Base-by-base conservation (phyloP, 179 eudicot species). In the Heliamphora pulchella region DNA sequence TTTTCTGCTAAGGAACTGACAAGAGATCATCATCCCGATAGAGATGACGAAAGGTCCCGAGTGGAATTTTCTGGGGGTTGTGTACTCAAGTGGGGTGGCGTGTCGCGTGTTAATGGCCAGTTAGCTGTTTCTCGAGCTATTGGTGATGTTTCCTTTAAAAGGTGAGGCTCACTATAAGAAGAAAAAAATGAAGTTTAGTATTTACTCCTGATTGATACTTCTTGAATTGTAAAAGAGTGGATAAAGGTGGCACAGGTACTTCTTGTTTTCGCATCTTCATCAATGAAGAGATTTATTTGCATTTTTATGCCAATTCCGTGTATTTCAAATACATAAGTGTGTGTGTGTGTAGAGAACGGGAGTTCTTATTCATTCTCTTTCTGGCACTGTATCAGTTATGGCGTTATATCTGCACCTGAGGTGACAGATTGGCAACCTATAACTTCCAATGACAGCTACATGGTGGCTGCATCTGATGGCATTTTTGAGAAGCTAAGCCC, bases 121-220 rank as follows among this genome's bases (percentile, higher is more conserved):
- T 92, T 96, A 88, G 96, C 98, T 87, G 94, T 96, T 81, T 92
- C 99, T 41, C 90, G 98, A 85, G 94, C 99, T 79, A 94, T 96
- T 80, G 99, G 99, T 62, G 99, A 96, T 81, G 86, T 96, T 70
- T 84, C 89, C 79, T 94, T 87, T 58, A 96, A 94, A 86, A 96
- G 93, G 99, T 94, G 87, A 86, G 81, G 78, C 63, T 73, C 47
- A 77, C 65, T 39, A 15, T 73, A 22, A 15, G 77, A 58, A 46
- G 43, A 39, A 41, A 20, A 77, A 0, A 46, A 59, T 6, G 48
- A 51, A 53, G 74, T 54, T 67, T 67, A 62, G 65, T 67, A 14
- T 6, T 77, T 48, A n/a, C 65, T 59, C 72, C 13, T 64, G 58
- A 64, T 8, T 77, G 47, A 64, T 64, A 18, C 59, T 18, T 50